Conservation (phyloP, 2,329 filamentous ascomycete species). For the Aureobasidium lini region DNA sequence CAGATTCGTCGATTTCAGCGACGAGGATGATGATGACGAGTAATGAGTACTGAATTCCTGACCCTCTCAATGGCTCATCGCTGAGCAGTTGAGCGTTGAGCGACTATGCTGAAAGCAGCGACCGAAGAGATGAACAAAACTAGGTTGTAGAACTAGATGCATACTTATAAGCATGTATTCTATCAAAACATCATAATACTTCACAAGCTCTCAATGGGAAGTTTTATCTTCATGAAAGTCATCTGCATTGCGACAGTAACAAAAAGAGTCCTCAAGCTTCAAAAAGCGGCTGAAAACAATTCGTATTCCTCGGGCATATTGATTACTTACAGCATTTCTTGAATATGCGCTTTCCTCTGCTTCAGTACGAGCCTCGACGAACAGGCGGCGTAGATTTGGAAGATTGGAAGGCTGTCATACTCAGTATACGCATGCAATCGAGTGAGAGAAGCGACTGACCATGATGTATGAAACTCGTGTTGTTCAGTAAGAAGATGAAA, state of each 20-base stretch:
- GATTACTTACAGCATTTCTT: conserved; percentile 67
- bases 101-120: conserved; percentile 85
- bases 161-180: not conserved
- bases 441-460: not conserved
- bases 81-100: conserved; percentile 64
- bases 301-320: not conserved
- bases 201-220: not conserved
- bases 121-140: conserved; percentile 96
- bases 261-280: too few species aligned
- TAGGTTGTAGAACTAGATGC: conserved; percentile 82
- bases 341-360: conserved; percentile 93
- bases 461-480: not conserved
- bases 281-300: too few species aligned
- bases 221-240: too few species aligned
- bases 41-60: conserved; percentile 12
- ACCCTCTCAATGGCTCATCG: not conserved
- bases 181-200: not conserved
- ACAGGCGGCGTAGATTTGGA: conserved; percentile 90
- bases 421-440: not conserved
- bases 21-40: conserved; percentile 27
- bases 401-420: conserved; percentile 58
- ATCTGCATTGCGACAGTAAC: too few species aligned
- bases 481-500: not conserved
- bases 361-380: conserved; percentile 88
- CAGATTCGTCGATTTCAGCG: conserved; percentile 30